Percentiles rank a stretch among this genome's conserved stretches.
Conservation (phyloP, 2,329 filamentous ascomycete species). For the Pyricularia pennisetigena region DNA sequence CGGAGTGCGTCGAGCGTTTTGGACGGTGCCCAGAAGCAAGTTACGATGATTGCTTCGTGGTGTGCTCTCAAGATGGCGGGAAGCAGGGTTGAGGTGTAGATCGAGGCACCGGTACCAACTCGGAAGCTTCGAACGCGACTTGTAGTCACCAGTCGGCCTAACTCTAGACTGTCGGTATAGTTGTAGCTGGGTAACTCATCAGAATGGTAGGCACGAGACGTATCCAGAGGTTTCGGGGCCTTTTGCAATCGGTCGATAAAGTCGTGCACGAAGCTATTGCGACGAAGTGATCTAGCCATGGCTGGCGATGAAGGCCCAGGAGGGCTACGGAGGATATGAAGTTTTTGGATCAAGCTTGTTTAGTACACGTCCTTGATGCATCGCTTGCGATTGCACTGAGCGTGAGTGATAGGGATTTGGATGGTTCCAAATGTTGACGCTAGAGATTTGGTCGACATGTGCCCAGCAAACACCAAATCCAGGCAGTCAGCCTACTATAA, state of each 20-base stretch:
- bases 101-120: constrained; percentile 47
- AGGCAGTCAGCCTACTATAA: not conserved
- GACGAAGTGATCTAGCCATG: not conserved
- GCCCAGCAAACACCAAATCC: not conserved
- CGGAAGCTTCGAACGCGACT: constrained; percentile 37
- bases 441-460: not conserved
- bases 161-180: constrained; percentile 22
- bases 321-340: not conserved
- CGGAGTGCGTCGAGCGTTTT: constrained; percentile 47
- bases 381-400: not conserved
- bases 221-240: not conserved
- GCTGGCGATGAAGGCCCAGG: not conserved
- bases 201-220: not conserved
- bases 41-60: constrained; percentile 12
- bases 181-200: constrained; percentile 39
- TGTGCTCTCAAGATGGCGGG: constrained; percentile 39
- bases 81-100: constrained; percentile 45
- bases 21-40: constrained; percentile 37
- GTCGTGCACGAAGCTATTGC: constrained; percentile 12
- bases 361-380: not conserved
- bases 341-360: not conserved
- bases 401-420: too few species aligned
- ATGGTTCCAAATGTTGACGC: not conserved
- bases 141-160: constrained; percentile 30
- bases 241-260: constrained; percentile 13